phyloP scores from a whole-genome alignment of 192 early-diverging fungal species.

The Coemansia aciculifera region DNA sequence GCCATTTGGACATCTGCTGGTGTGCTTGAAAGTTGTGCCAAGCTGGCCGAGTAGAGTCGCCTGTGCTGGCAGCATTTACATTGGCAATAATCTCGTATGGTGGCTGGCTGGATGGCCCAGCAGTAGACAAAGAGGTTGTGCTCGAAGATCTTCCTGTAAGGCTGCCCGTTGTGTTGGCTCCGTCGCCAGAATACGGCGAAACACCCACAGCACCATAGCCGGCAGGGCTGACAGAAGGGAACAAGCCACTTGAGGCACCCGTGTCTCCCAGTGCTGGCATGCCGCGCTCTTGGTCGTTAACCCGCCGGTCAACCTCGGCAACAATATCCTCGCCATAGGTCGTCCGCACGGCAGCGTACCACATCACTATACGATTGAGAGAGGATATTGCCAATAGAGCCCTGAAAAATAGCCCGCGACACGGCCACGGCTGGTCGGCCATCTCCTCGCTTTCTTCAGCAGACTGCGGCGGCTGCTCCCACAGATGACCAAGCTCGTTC shows the following conservation, averaged over 20 bases:
- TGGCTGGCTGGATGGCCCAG: background rate
- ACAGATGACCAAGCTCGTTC: slow-evolving; percentile 26
- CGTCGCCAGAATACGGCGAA: background rate
- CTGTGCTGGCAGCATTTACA: background rate
- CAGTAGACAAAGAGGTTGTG: background rate
- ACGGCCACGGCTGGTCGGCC: slow-evolving; percentile 33
- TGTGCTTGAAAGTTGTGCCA: slow-evolving; percentile 1
- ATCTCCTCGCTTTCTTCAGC: background rate
- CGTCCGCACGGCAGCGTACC: slow-evolving; percentile 37
- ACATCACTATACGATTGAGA: slow-evolving; percentile 46
- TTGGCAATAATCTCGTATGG: too few relatives aligned
- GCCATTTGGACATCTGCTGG: background rate
- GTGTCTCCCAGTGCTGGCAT: background rate
- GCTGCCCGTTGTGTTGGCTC: background rate
- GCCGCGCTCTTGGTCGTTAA: background rate
- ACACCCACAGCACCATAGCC: background rate
- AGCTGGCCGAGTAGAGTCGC: background rate
- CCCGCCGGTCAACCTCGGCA: slow-evolving; percentile 25
- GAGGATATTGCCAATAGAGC: slow-evolving; percentile 46
- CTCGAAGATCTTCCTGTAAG: background rate
- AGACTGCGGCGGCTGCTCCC: slow-evolving; percentile 25
- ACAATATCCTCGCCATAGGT: slow-evolving; percentile 39
- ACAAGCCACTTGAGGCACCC: background rate
- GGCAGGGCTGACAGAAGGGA: slow-evolving; percentile 1
- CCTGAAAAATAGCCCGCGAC: slow-evolving; percentile 39